Evolutionary conservation across 139 green algal genomes (phyloP), one percentile per base, ranked within the genome.

Genomic region (Tetraselmis striata): DNA sequence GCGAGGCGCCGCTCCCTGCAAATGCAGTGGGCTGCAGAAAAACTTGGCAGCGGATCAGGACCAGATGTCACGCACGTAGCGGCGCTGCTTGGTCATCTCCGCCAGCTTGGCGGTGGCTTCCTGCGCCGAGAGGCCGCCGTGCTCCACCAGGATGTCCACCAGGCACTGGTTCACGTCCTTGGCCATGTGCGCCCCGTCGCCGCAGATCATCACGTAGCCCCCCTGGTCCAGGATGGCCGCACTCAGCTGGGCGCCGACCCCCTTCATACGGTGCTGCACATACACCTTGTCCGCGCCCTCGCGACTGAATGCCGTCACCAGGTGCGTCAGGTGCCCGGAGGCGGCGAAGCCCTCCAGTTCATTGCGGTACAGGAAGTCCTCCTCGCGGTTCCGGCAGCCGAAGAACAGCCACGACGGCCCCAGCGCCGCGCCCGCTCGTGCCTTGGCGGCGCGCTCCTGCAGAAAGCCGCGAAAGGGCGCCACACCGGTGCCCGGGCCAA

Each of bases 1-100:
- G n/a, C n/a, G n/a, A n/a, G n/a, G n/a, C n/a, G n/a, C n/a, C n/a
- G n/a, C n/a, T n/a, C n/a, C n/a, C n/a, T n/a, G n/a, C n/a, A n/a
- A n/a, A n/a, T n/a, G n/a, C n/a, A n/a, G n/a, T n/a, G n/a, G n/a
- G n/a, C n/a, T n/a, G n/a, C n/a, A n/a, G n/a, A n/a, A n/a, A n/a
- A n/a, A n/a, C n/a, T 5, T 67, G 45, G 45, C 45, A n/a, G n/a
- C n/a, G n/a, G n/a, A n/a, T 67, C 45, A 96, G 2, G 90, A 95
- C 94, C 94, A 98, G 79, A 98, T 96, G 85, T 98, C 94, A 2
- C 94, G 88, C 30, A 98, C 89, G 83, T 98, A 98, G 23, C 90
- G 83, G 67, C 90, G 85, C 59, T 89, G 80, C 31, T 89, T 90
- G 5, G 87, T 87, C 92, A 96, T 95, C 1, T 74, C 81, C 1